Conservation (phyloP, 345 rosid species). For the Reutealis trisperma region DNA sequence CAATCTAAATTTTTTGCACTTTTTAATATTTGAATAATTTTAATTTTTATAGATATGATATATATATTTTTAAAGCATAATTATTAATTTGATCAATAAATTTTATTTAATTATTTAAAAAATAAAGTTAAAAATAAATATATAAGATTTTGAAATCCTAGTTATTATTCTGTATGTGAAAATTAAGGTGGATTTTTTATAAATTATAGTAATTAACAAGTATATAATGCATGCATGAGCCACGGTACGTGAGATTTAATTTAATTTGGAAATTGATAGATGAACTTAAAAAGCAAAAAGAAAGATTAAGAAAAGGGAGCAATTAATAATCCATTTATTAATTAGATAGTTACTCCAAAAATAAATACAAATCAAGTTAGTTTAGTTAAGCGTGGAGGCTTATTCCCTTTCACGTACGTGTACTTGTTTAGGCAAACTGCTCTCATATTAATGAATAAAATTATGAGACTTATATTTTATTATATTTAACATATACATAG, state of each 20-base stretch:
- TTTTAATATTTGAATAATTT: no score
- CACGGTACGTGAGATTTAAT: slow-evolving; percentile 6
- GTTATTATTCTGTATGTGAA: neutral
- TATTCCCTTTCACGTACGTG: slow-evolving; percentile 4
- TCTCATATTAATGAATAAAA: no score
- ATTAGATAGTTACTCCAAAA: no score
- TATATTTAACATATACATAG: neutral
- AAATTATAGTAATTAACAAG: neutral
- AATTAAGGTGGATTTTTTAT: neutral
- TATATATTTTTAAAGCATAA: no score
- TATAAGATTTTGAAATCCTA: no score
- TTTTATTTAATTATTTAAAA: no score
- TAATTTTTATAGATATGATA: no score
- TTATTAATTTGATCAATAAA: no score
- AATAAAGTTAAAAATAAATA: no score
- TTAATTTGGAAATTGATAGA: slow-evolving; percentile 22
- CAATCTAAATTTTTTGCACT: no score
- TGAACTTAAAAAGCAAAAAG: neutral
- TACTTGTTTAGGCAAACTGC: slow-evolving; percentile 18
- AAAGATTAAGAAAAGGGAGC: no score
- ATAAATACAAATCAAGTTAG: neutral
- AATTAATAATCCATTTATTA: neutral
- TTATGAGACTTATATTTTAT: no score
- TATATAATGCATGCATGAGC: neutral
- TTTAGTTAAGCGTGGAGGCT: neutral